Percentiles rank a stretch among this genome's conserved stretches.
phyloP scores from a whole-genome alignment of 2,329 filamentous ascomycete species.

The Pseudopyricularia javanii region DNA sequence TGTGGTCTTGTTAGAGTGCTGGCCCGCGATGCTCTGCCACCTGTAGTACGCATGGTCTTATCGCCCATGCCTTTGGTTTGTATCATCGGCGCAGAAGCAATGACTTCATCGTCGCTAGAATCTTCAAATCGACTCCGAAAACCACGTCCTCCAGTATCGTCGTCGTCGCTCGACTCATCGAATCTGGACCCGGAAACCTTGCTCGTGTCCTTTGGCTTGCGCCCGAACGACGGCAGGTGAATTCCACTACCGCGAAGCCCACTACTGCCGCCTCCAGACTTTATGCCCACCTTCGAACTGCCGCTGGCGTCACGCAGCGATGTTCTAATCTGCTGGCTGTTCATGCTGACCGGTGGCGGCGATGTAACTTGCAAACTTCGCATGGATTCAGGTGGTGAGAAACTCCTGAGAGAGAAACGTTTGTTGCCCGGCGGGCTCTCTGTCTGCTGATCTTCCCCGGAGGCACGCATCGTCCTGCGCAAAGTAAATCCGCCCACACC shows the following conservation, averaged over 20 bases:
- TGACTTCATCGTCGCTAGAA: conserved; percentile 55
- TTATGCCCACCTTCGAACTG: conserved; percentile 6
- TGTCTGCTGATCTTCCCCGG: conserved; percentile 9
- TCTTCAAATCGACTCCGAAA: conserved; percentile 54
- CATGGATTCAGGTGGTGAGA: conserved; percentile 53
- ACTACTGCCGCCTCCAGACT: neutral
- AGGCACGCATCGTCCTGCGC: conserved; percentile 59
- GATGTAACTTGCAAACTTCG: conserved; percentile 19
- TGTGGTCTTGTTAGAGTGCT: neutral
- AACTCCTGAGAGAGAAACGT: conserved; percentile 55
- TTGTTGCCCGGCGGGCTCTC: conserved; percentile 6
- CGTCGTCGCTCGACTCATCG: conserved; percentile 52
- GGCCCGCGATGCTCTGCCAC: neutral
- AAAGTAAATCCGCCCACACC: conserved; percentile 43
- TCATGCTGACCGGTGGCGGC: conserved; percentile 3
- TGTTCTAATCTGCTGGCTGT: conserved; percentile 4
- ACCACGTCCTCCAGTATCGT: conserved; percentile 19
- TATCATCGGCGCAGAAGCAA: conserved; percentile 11
- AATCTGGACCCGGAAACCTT: conserved; percentile 37
- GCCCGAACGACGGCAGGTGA: conserved; percentile 27
- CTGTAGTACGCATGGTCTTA: conserved; percentile 6
- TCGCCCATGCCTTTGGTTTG: conserved; percentile 15
- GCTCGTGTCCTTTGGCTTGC: conserved; percentile 15
- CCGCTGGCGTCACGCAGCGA: neutral
- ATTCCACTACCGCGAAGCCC: conserved; percentile 21